Evolutionary conservation across 108 stramenopile species (phyloP).

Genomic region (Cylindrotheca closterium): DNA sequence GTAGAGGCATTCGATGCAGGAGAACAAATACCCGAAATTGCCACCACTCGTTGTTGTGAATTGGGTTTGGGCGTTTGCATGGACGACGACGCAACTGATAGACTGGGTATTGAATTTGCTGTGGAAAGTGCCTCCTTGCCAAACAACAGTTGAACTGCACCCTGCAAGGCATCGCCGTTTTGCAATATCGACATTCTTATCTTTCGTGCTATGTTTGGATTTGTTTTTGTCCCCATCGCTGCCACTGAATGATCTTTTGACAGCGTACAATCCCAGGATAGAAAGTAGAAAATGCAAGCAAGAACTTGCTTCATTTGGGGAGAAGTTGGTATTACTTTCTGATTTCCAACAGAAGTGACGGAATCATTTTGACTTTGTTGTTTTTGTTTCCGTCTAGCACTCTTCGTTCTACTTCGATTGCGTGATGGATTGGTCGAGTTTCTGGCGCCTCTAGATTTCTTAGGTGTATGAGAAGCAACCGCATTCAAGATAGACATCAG

Average conservation of each 20-base stretch:
- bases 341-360: background rate
- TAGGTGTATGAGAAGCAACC: too few species aligned
- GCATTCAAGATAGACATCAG: too few species aligned
- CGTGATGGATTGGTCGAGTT: too few species aligned
- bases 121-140: background rate
- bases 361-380: background rate
- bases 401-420: conserved; percentile 15
- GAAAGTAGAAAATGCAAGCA: conserved; percentile 40
- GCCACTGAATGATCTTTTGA: conserved; percentile 28
- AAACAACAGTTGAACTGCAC: conserved; percentile 7
- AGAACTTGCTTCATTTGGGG: conserved; percentile 34
- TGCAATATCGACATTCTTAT: conserved; percentile 27
- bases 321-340: background rate
- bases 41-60: background rate
- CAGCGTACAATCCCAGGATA: conserved; percentile 58
- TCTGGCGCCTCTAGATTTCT: too few species aligned
- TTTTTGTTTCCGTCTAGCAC: conserved; percentile 30
- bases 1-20: conserved; percentile 1
- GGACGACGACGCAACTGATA: background rate
- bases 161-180: conserved; percentile 14
- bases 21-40: background rate
- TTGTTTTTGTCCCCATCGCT: conserved; percentile 10
- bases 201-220: conserved; percentile 19
- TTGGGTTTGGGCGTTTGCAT: too few species aligned
- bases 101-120: background rate